phyloP scores from a whole-genome alignment of 176 grass and related monocot genomes.

The Oryza brachyantha region DNA sequence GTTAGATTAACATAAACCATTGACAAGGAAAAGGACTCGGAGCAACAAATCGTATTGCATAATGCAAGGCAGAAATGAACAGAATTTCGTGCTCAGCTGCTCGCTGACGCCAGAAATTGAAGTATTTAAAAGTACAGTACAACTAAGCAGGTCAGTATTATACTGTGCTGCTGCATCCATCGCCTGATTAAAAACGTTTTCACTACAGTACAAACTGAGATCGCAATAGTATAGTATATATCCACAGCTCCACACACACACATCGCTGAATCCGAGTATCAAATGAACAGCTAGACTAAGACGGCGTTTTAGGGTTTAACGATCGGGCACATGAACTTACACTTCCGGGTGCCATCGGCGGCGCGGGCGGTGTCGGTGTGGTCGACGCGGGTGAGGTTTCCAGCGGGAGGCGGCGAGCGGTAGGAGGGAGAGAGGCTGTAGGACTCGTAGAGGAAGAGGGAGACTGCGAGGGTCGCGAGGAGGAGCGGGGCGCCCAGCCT shows the following conservation, averaged over 20 bases:
- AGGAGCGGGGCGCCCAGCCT: conserved; percentile 42
- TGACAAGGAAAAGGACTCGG: not conserved
- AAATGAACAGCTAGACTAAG: conserved; percentile 30
- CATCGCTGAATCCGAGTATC: not conserved
- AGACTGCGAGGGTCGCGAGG: conserved; percentile 46
- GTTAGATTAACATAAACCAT: not conserved
- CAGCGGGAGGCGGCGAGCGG: not conserved
- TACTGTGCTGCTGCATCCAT: not conserved
- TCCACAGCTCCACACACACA: not conserved
- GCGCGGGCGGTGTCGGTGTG: conserved; percentile 31
- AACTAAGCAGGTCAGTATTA: conserved; percentile 10
- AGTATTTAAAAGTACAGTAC: conserved; percentile 21
- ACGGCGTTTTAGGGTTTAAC: conserved; percentile 20
- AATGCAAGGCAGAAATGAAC: not conserved
- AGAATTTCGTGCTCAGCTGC: not conserved
- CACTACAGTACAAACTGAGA: conserved; percentile 9
- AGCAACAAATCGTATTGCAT: not conserved
- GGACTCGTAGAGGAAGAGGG: conserved; percentile 62
- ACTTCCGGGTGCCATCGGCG: conserved; percentile 49
- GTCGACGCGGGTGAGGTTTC: conserved; percentile 40
- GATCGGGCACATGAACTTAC: conserved; percentile 40
- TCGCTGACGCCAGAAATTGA: no score
- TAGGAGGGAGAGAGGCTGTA: conserved; percentile 18
- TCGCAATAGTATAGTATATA: conserved; percentile 32
- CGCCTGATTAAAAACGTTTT: not conserved